Base-by-base conservation (phyloP, 768 basidiomycete genomes). In the Leccinum sublutescens region DNA sequence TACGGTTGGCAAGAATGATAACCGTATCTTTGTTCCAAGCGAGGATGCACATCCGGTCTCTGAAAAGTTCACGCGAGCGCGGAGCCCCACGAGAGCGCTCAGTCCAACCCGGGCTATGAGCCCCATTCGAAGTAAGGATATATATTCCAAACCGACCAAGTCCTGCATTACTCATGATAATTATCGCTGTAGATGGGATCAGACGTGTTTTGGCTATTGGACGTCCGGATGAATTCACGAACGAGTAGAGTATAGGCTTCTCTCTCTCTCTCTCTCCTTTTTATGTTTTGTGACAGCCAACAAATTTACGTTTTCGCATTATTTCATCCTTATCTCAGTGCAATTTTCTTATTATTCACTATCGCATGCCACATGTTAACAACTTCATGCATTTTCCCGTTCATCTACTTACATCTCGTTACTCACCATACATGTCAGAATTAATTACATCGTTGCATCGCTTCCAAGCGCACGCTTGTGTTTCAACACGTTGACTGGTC, bases 51-150 rank as follows among this genome's bases (percentile, higher is more conserved):
- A 36, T n/a, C 12, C 25, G 5, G 38, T 54, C 40, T 14, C 55
- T 33, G 62, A 53, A 45, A 56, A 23, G 7, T n/a, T 60, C n/a
- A 49, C 4, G 15, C 15, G 53, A 29, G 40, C 59, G 1, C 57
- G 55, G 15, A 71, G 63, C 34, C 63, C 67, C 4, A 53, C 51
- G 2, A 71, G 71, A 55, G 63, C 67, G 15, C 56, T 72, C 45
- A 74, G 76, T 65, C 76, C 76, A 51, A 59, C 71, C 2, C 67
- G 71, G 55, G 74, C 76, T 56, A 62, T 65, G 62, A 71, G 71
- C 54, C 63, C 58, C 40, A 58, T 64, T 36, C 63, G 62, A 57
- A 38, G 64, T 64, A 58, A 64, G 63, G 17, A 14, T 15, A 25
- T 27, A 21, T 34, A 50, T 38, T 63, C 11, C 34, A n/a, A 55